Conservation (phyloP, 257 asterid species). For the Solanum pimpinellifolium region DNA sequence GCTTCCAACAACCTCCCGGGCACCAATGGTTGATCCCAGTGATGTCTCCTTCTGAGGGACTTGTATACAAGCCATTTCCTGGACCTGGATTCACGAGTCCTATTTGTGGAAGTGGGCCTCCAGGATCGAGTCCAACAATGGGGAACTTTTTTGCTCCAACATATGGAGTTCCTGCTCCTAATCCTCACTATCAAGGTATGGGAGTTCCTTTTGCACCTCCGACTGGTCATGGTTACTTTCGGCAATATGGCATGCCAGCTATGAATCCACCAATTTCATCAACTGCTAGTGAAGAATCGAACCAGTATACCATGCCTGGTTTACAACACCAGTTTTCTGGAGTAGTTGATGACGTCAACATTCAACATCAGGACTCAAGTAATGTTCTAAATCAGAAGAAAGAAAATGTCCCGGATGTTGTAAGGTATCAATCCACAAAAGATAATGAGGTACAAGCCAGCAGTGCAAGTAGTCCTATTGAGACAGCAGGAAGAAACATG, state of each 20-base stretch:
- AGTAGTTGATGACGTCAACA: conserved; percentile 6
- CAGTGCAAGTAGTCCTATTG: conserved; percentile 47
- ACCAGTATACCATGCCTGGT: conserved; percentile 10
- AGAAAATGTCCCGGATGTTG: background rate
- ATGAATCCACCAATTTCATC: conserved; percentile 29
- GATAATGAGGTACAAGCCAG: conserved; percentile 54
- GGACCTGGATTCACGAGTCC: conserved; percentile 37
- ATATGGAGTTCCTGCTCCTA: conserved; percentile 33
- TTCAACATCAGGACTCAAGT: conserved; percentile 4
- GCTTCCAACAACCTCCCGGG: conserved; percentile 43
- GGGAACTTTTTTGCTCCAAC: conserved; percentile 31
- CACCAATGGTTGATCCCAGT: conserved; percentile 85
- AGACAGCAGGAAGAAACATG: conserved; percentile 26
- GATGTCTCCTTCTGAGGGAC: conserved; percentile 89
- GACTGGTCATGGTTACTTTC: conserved; percentile 31
- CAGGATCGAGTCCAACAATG: conserved; percentile 19
- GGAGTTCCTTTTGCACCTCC: conserved; percentile 26
- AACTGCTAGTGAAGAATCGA: conserved; percentile 26
- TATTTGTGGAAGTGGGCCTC: conserved; percentile 25
- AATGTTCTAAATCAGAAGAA: conserved; percentile 13
- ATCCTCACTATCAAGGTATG: conserved; percentile 25
- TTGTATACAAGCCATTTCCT: conserved; percentile 75
- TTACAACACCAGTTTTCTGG: conserved; percentile 11
- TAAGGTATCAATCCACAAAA: conserved; percentile 1
- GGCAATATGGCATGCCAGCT: conserved; percentile 41